Conservation (phyloP, 345 rosid species). For the Moringa oleifera region DNA sequence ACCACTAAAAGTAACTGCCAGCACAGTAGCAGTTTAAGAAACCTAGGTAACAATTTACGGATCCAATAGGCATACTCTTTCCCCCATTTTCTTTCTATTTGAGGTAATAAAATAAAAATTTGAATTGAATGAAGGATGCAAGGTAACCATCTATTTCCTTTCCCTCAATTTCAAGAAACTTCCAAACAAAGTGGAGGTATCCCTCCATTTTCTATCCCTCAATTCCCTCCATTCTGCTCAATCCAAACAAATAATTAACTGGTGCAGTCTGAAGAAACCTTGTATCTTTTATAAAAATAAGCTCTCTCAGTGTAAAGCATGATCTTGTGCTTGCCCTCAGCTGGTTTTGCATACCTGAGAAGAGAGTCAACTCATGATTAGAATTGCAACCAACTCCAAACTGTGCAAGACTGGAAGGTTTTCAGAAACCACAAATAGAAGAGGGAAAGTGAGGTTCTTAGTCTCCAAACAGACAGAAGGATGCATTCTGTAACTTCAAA, state of each 20-base stretch:
- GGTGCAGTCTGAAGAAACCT: conserved; percentile 37
- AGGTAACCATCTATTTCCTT: too few species aligned
- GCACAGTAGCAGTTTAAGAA: neutral
- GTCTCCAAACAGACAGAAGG: conserved; percentile 89
- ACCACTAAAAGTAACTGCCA: neutral
- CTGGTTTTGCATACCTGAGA: conserved; percentile 56
- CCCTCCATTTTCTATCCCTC: too few species aligned
- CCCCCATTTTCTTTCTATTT: too few species aligned
- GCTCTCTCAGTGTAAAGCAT: conserved; percentile 90
- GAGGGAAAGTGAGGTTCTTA: conserved; percentile 31
- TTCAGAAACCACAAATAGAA: neutral
- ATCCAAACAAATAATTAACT: too few species aligned
- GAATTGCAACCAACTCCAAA: neutral
- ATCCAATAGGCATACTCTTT: too few species aligned
- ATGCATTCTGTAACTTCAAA: conserved; percentile 79
- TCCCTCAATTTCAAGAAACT: too few species aligned
- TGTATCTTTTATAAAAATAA: conserved; percentile 82
- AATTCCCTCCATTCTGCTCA: too few species aligned
- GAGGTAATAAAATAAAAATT: too few species aligned
- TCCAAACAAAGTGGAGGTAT: too few species aligned
- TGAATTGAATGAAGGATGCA: too few species aligned
- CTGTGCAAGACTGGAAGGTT: neutral
- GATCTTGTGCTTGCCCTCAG: conserved; percentile 59
- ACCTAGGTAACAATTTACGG: too few species aligned
- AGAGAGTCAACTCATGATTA: conserved; percentile 6